phyloP scores from a whole-genome alignment of 768 basidiomycete genomes.

The Xanthoconium purpureum region DNA sequence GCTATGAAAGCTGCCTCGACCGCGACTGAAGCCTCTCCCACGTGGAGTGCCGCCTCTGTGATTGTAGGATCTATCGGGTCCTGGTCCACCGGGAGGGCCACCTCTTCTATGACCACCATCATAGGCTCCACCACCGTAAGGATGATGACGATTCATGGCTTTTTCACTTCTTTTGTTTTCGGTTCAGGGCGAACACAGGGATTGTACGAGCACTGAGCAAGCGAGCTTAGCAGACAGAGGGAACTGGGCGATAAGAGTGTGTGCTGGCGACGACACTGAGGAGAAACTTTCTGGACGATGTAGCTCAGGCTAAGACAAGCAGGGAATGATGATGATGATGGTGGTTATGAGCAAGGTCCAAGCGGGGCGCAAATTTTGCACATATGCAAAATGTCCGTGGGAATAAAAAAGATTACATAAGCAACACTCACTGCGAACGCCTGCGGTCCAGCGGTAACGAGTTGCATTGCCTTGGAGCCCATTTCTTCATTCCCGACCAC shows the following conservation, averaged over 20 bases:
- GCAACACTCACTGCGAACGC: slow-evolving; percentile 14
- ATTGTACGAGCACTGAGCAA: slow-evolving; percentile 25
- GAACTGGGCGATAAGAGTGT: slow-evolving; percentile 16
- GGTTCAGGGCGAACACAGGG: slow-evolving; percentile 27
- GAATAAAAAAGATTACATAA: slow-evolving; percentile 29
- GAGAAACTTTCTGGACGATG: slow-evolving; percentile 21
- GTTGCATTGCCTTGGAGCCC: slow-evolving; percentile 1
- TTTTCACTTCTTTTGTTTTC: slow-evolving; percentile 23
- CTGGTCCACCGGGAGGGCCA: slow-evolving; percentile 61
- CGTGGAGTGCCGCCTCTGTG: slow-evolving; percentile 56
- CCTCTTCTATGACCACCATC: slow-evolving; percentile 62
- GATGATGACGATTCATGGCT: slow-evolving; percentile 86
- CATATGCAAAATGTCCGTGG: slow-evolving; percentile 20
- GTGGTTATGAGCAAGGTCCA: slow-evolving; percentile 30
- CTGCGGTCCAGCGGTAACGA: slow-evolving; percentile 1
- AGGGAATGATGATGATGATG: slow-evolving; percentile 36
- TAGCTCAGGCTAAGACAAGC: slow-evolving; percentile 25
- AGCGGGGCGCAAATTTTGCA: slow-evolving; percentile 33
- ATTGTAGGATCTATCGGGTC: slow-evolving; percentile 68
- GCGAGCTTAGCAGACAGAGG: slow-evolving; percentile 25
- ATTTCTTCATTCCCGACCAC: slow-evolving; percentile 26
- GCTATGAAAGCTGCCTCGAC: slow-evolving; percentile 52
- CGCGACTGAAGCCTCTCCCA: slow-evolving; percentile 50
- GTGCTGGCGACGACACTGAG: slow-evolving; percentile 18
- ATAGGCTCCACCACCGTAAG: slow-evolving; percentile 64